phyloP scores from a whole-genome alignment of 2,329 filamentous ascomycete genomes.

The Didymella lethalis region DNA sequence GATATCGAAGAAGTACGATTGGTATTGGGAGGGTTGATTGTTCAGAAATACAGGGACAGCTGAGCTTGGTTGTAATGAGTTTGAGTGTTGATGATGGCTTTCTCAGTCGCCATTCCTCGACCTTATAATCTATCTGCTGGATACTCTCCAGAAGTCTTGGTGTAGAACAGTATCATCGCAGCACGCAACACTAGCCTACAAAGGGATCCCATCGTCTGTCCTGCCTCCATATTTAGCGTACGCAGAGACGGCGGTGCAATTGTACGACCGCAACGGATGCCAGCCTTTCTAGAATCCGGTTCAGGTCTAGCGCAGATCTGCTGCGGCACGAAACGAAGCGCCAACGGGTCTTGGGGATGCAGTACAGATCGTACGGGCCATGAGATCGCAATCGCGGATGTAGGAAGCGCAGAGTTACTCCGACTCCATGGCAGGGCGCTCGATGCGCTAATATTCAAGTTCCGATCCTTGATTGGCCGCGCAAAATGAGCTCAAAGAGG shows the following conservation, averaged over 20 bases:
- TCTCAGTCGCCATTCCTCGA: background rate
- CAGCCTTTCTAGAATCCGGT: background rate
- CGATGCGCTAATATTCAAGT: background rate
- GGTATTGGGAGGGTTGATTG: background rate
- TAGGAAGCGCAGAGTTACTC: background rate
- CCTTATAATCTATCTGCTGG: background rate
- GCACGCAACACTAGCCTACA: conserved; percentile 9
- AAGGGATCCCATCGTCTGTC: conserved; percentile 11
- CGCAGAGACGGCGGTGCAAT: background rate
- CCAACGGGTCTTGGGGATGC: background rate
- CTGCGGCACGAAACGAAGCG: conserved; percentile 3
- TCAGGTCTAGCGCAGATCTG: background rate
- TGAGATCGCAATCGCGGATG: conserved; percentile 9
- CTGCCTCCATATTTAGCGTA: background rate
- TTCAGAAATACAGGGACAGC: background rate
- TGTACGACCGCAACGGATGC: background rate
- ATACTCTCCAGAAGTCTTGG: background rate
- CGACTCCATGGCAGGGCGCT: background rate
- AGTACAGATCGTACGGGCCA: background rate
- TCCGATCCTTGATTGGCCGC: background rate
- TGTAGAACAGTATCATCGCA: background rate
- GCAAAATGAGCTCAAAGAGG: conserved; percentile 15
- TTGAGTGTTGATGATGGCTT: background rate
- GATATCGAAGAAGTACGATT: background rate
- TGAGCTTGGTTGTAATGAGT: background rate